phyloP scores from a whole-genome alignment of 441 rosid species.

The Adansonia grandidieri region DNA sequence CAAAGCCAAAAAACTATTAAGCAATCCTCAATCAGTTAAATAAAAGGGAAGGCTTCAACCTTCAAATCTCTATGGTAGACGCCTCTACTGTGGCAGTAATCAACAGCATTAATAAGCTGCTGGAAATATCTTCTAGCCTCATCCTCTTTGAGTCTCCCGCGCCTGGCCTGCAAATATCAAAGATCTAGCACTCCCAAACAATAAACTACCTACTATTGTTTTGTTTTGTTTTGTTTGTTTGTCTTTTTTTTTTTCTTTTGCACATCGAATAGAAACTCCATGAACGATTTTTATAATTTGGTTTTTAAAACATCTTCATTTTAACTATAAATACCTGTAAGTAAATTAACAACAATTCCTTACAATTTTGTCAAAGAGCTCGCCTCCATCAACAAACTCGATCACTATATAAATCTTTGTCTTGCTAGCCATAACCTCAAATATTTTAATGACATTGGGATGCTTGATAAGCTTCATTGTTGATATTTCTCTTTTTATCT shows the following conservation, averaged over 20 bases:
- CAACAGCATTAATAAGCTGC: conserved; percentile 90
- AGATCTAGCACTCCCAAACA: background rate
- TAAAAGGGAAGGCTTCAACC: conserved; percentile 37
- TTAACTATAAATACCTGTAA: background rate
- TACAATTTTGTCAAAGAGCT: conserved; percentile 93
- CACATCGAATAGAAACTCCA: background rate
- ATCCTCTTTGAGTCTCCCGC: conserved; percentile 82
- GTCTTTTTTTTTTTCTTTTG: background rate
- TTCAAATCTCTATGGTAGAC: conserved; percentile 94
- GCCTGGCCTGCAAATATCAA: conserved; percentile 54
- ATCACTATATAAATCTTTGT: conserved; percentile 84
- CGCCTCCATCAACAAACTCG: conserved; percentile 88
- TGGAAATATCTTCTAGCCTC: conserved; percentile 88
- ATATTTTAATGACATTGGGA: conserved; percentile 82
- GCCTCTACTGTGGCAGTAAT: conserved; percentile 95
- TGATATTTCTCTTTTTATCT: conserved; percentile 89
- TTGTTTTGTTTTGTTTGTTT: too few relatives aligned
- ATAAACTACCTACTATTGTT: conserved; percentile 6
- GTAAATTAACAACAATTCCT: conserved; percentile 30
- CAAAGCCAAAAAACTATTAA: background rate
- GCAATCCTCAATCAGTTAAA: background rate
- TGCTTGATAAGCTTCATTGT: conserved; percentile 94
- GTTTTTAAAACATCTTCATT: background rate
- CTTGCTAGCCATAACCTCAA: conserved; percentile 93
- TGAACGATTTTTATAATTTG: background rate